A percentile compares a stretch with the other conserved stretches of the same genome.
These are phyloP conservation scores for Tetramitus jugosus DNA, from an alignment of 208 protist species.

Conservation along the genomic window DNA sequence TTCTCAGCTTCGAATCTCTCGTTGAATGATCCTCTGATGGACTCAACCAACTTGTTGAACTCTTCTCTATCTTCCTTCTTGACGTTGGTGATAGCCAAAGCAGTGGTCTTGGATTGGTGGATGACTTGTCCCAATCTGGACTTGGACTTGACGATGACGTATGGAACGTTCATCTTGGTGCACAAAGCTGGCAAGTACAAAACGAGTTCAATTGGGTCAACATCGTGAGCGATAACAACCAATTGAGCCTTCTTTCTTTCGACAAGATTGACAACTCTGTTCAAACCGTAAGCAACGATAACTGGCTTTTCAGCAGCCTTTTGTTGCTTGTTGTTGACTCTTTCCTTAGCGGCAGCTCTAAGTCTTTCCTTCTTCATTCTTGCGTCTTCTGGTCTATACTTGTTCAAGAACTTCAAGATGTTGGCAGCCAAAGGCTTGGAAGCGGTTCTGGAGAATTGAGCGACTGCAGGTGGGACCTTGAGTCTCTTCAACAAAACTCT, in stretches of 20 bases:
- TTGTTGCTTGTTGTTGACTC: slow-evolving; percentile 62
- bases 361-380: slow-evolving; percentile 84
- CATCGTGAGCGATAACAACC: slow-evolving; percentile 99
- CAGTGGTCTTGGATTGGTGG: slow-evolving; percentile 90
- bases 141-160: slow-evolving; percentile 99
- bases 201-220: slow-evolving; percentile 98
- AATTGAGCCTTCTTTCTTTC: slow-evolving; percentile 97
- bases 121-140: slow-evolving; percentile 90
- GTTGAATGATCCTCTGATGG: slow-evolving; percentile 84
- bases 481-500: slow-evolving; percentile 91
- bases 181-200: slow-evolving; percentile 98
- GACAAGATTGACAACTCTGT: slow-evolving; percentile 93
- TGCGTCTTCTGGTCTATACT: slow-evolving; percentile 73
- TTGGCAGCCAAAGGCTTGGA: slow-evolving; percentile 56
- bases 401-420: slow-evolving; percentile 74
- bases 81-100: slow-evolving; percentile 88
- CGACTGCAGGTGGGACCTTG: slow-evolving; percentile 86
- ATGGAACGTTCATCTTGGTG: slow-evolving; percentile 96
- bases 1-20: slow-evolving; percentile 73
- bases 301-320: slow-evolving; percentile 49
- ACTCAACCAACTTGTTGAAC: slow-evolving; percentile 79
- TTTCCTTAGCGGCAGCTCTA: slow-evolving; percentile 73
- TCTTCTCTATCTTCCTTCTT: slow-evolving; percentile 77
- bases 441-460: slow-evolving; percentile 76
- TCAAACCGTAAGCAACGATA: slow-evolving; percentile 88